Conservation (phyloP, 169 alveolate species). For the Eimeria sp. region DNA sequence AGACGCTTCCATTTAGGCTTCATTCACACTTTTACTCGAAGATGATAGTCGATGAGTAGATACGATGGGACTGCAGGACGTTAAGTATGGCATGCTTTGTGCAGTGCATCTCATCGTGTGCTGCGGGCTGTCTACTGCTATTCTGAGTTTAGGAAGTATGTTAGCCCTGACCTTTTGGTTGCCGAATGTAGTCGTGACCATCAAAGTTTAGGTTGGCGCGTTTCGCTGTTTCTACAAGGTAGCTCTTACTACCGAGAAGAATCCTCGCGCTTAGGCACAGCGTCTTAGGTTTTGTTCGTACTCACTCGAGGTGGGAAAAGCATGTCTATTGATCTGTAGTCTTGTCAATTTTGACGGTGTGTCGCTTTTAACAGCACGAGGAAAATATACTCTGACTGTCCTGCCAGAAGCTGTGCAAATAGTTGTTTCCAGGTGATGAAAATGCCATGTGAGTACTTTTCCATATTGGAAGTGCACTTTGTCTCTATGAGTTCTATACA, state of each 20-base stretch:
- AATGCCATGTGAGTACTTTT: neutral
- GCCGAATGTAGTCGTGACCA: neutral
- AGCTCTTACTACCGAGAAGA: neutral
- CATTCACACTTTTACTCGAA: neutral
- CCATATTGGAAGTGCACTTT: neutral
- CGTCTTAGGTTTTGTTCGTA: neutral
- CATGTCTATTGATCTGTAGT: neutral
- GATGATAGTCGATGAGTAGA: neutral
- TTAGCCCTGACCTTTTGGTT: neutral
- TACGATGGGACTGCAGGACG: neutral
- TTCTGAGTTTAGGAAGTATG: neutral
- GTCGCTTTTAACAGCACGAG: neutral
- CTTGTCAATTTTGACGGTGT: neutral
- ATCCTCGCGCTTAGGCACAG: neutral
- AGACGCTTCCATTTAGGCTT: neutral
- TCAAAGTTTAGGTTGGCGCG: neutral
- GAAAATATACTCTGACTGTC: neutral
- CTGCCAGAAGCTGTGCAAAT: neutral
- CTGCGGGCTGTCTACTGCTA: neutral
- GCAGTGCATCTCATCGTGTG: neutral
- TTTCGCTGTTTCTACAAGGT: neutral
- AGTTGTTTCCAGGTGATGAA: neutral
- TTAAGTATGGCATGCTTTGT: neutral
- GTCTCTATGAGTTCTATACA: neutral
- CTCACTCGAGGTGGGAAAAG: neutral